Conservation (phyloP, 805 yeast genomes). For the Candida lessepsii region DNA sequence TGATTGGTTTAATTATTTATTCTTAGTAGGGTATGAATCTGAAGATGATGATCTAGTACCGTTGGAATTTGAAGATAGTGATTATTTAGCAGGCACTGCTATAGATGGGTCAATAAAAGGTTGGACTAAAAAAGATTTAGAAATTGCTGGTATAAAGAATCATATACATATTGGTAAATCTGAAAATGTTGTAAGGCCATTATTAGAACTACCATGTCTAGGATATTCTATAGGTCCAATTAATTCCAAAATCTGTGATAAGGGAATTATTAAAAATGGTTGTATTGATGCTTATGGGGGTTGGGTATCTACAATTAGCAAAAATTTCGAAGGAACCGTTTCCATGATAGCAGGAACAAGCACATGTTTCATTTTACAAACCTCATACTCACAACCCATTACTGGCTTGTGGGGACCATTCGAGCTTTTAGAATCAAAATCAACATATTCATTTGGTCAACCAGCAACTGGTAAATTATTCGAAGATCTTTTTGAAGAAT, state of each 20-base stretch:
- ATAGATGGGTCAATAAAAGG: constrained; percentile 61
- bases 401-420: constrained; percentile 67
- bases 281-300: constrained; percentile 62
- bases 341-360: constrained; percentile 64
- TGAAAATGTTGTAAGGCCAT: constrained; percentile 15
- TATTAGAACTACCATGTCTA: constrained; percentile 10
- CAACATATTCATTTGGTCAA: constrained; percentile 53
- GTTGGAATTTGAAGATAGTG: constrained; percentile 6
- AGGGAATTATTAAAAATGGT: constrained; percentile 39
- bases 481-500: constrained; percentile 44
- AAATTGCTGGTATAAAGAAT: constrained; percentile 19
- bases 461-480: constrained; percentile 57
- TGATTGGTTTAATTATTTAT: constrained; percentile 41
- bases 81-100: constrained; percentile 23
- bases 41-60: constrained; percentile 5
- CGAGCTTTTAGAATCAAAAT: constrained; percentile 11
- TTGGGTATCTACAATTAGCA: constrained; percentile 38
- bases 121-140: constrained; percentile 37
- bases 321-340: constrained; percentile 17
- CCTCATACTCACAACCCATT: constrained; percentile 14
- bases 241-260: not conserved
- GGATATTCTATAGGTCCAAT: constrained; percentile 22
- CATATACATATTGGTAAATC: constrained; percentile 28
- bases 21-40: constrained; percentile 22
- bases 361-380: constrained; percentile 47